Percentiles rank a stretch among this genome's conserved stretches.
Conservation (phyloP, 768 basidiomycete genomes). For the Calocybe cyanea region DNA sequence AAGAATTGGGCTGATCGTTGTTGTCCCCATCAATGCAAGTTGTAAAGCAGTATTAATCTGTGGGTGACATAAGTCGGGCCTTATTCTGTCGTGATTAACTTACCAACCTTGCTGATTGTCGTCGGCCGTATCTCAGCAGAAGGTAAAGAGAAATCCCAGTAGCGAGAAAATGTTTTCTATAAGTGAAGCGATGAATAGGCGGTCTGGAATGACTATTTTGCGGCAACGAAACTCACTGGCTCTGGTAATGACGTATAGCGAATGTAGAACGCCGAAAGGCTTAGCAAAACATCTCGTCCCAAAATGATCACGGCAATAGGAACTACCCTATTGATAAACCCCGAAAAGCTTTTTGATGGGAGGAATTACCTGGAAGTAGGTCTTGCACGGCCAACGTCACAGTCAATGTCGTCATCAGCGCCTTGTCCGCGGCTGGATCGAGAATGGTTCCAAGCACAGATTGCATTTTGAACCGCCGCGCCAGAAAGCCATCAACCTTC, state of each 20-base stretch:
- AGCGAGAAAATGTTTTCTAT: slow-evolving; percentile 87
- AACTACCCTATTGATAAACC: slow-evolving; percentile 40
- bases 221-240: slow-evolving; percentile 57
- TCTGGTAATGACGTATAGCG: slow-evolving; percentile 85
- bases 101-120: slow-evolving; percentile 79
- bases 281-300: slow-evolving; percentile 83
- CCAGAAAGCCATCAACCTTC: slow-evolving; percentile 90
- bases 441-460: slow-evolving; percentile 94
- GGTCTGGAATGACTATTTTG: no score
- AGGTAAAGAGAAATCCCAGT: slow-evolving; percentile 95
- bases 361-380: slow-evolving; percentile 71
- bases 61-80: neutral
- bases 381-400: slow-evolving; percentile 80
- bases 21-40: slow-evolving; percentile 84
- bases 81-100: neutral
- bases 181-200: neutral
- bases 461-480: slow-evolving; percentile 80
- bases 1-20: slow-evolving; percentile 80
- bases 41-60: slow-evolving; percentile 93
- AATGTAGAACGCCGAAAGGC: slow-evolving; percentile 88
- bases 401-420: slow-evolving; percentile 90
- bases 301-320: slow-evolving; percentile 84
- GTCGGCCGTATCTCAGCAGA: slow-evolving; percentile 95
- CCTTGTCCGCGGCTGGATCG: slow-evolving; percentile 97
- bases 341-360: neutral